Conservation (phyloP, 495 filamentous ascomycete species). For the Penicillium subrubescens region DNA sequence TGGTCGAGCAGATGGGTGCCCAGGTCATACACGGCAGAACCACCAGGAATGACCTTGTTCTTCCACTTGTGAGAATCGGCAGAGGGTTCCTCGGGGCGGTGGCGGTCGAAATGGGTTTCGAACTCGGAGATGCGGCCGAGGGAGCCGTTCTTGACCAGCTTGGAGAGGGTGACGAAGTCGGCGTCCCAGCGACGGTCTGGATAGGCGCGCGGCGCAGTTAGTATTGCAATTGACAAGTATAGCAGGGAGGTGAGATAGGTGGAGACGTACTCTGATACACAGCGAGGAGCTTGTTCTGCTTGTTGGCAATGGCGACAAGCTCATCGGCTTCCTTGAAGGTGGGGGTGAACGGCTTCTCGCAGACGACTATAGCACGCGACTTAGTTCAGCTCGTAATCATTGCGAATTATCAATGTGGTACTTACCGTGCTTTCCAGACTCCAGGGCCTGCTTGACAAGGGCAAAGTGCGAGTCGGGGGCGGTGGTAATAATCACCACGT, state of each 20-base stretch:
- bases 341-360: slow-evolving; percentile 89
- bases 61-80: slow-evolving; percentile 65
- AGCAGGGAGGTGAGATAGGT: neutral
- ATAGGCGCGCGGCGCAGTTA: neutral
- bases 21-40: slow-evolving; percentile 78
- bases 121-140: slow-evolving; percentile 75
- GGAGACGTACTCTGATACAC: slow-evolving; percentile 73
- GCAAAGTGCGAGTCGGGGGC: slow-evolving; percentile 74
- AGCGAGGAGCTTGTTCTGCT: slow-evolving; percentile 63
- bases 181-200: slow-evolving; percentile 78
- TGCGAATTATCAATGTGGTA: neutral
- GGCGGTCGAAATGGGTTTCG: slow-evolving; percentile 84
- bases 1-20: slow-evolving; percentile 87
- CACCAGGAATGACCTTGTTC: slow-evolving; percentile 64
- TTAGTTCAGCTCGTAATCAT: neutral
- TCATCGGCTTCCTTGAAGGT: slow-evolving; percentile 69
- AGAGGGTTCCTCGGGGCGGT: slow-evolving; percentile 59
- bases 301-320: slow-evolving; percentile 65
- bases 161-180: slow-evolving; percentile 77
- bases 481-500: slow-evolving; percentile 76
- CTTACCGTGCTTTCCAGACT: slow-evolving; percentile 72
- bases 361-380: slow-evolving; percentile 52
- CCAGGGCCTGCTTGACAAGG: slow-evolving; percentile 65
- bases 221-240: neutral
- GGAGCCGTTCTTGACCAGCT: slow-evolving; percentile 56